Conservation (phyloP, 2,329 filamentous ascomycete genomes). For the Colletotrichum sublineola region DNA sequence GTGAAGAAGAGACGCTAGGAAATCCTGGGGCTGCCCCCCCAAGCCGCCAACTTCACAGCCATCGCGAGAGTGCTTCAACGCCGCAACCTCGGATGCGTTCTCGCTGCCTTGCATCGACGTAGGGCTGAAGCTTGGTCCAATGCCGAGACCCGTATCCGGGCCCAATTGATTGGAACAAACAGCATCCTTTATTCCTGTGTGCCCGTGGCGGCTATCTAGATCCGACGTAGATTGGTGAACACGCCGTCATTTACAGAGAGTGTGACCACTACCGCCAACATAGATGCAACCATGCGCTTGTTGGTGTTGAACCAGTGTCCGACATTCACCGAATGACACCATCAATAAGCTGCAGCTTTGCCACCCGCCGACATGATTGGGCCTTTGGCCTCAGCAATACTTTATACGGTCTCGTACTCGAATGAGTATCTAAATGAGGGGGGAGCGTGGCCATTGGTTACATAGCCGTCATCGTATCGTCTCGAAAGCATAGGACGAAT, state of each 20-base stretch:
- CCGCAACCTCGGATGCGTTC: conserved; percentile 4
- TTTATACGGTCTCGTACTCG: background rate
- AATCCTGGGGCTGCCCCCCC: background rate
- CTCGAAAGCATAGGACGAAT: background rate
- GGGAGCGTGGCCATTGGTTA: conserved; percentile 10
- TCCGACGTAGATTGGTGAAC: conserved; percentile 2
- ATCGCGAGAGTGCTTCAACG: conserved; percentile 4
- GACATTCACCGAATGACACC: conserved; percentile 6
- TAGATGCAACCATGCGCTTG: background rate
- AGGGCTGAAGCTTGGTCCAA: conserved; percentile 33
- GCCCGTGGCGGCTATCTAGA: conserved; percentile 3
- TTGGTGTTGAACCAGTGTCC: background rate
- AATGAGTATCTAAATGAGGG: background rate
- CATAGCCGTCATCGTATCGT: background rate
- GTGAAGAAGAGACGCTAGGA: conserved; percentile 1
- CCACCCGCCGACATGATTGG: background rate
- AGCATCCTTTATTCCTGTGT: background rate
- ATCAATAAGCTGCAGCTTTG: background rate
- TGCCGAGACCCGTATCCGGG: conserved; percentile 1
- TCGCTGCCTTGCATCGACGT: conserved; percentile 8
- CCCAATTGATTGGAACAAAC: conserved; percentile 3
- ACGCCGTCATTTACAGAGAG: conserved; percentile 6
- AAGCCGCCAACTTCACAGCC: background rate
- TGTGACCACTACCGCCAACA: background rate
- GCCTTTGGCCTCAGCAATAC: background rate